A percentile compares a stretch with the other conserved stretches of the same genome.
phyloP scores from a whole-genome alignment of 768 basidiomycete species.

The Trametes coccinea region DNA sequence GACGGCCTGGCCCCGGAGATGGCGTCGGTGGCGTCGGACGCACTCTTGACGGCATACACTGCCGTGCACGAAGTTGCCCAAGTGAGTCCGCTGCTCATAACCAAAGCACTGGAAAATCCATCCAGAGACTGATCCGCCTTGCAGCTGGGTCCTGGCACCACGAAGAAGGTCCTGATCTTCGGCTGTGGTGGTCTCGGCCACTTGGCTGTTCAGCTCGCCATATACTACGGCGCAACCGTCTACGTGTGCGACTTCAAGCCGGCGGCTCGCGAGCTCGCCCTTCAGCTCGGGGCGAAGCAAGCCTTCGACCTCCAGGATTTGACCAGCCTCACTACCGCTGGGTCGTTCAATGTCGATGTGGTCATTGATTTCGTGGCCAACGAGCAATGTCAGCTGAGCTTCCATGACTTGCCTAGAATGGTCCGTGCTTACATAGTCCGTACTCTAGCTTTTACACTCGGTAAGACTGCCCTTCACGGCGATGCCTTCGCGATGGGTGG shows the following conservation, averaged over 20 bases:
- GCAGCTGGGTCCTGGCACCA: conserved; percentile 5
- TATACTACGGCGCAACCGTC: conserved; percentile 15
- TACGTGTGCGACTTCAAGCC: conserved; percentile 17
- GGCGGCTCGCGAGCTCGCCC: conserved; percentile 11
- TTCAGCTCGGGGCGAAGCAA: conserved; percentile 4
- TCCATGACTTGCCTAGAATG: not conserved
- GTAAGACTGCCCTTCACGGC: too few species aligned
- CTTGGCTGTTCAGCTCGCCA: conserved; percentile 25
- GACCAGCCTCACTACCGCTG: not conserved
- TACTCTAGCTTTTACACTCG: too few species aligned
- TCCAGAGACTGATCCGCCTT: not conserved
- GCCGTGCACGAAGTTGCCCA: conserved; percentile 9
- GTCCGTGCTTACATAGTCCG: too few species aligned
- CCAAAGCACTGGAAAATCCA: too few species aligned
- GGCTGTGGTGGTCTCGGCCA: conserved; percentile 33
- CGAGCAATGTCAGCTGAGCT: conserved; percentile 15
- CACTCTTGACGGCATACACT: conserved; percentile 7
- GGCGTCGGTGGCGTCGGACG: conserved; percentile 8
- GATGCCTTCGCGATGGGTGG: too few species aligned
- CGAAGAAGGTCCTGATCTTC: conserved; percentile 38
- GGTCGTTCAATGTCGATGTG: conserved; percentile 12
- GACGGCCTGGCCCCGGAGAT: conserved; percentile 15
- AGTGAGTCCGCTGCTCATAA: not conserved
- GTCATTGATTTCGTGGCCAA: conserved; percentile 14
- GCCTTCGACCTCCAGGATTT: conserved; percentile 10